Conservation (phyloP, 2,329 filamentous ascomycete species). For the Fusarium sororula region DNA sequence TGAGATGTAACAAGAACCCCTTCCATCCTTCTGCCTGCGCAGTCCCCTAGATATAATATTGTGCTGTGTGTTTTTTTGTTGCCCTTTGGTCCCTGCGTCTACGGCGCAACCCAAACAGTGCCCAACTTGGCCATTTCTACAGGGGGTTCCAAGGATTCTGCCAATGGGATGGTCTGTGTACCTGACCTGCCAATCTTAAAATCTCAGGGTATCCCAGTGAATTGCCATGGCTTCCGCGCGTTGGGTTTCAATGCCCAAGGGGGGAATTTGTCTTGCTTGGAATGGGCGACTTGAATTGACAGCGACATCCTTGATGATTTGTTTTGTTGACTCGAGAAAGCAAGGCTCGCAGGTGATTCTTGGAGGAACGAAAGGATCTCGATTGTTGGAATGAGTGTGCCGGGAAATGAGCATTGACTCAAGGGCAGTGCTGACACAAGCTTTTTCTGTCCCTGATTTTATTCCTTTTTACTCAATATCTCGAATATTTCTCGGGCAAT, state of each 20-base stretch:
- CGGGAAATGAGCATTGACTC: neutral
- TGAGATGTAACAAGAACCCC: neutral
- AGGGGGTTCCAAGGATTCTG: slow-evolving; percentile 9
- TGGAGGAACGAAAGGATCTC: slow-evolving; percentile 2
- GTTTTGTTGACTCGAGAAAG: neutral
- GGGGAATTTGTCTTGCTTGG: neutral
- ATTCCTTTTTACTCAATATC: neutral
- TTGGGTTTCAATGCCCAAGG: slow-evolving; percentile 33
- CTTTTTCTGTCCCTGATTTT: neutral
- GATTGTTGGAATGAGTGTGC: slow-evolving; percentile 22
- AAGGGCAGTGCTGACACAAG: neutral
- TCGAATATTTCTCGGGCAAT: slow-evolving; percentile 5
- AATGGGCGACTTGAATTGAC: slow-evolving; percentile 5
- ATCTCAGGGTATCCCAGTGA: slow-evolving; percentile 31
- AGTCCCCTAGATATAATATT: slow-evolving; percentile 20
- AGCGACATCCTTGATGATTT: neutral
- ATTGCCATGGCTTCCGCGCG: neutral
- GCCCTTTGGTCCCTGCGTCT: neutral
- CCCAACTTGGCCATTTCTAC: slow-evolving; percentile 19
- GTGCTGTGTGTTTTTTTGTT: neutral
- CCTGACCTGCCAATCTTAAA: slow-evolving; percentile 29
- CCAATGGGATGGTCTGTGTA: slow-evolving; percentile 16
- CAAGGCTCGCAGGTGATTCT: neutral
- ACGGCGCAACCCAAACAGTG: slow-evolving; percentile 15
- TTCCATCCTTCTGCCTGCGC: neutral